Base-by-base conservation (phyloP, 352 stramenopile genomes). In the Pythium rhizo-oryzae region DNA sequence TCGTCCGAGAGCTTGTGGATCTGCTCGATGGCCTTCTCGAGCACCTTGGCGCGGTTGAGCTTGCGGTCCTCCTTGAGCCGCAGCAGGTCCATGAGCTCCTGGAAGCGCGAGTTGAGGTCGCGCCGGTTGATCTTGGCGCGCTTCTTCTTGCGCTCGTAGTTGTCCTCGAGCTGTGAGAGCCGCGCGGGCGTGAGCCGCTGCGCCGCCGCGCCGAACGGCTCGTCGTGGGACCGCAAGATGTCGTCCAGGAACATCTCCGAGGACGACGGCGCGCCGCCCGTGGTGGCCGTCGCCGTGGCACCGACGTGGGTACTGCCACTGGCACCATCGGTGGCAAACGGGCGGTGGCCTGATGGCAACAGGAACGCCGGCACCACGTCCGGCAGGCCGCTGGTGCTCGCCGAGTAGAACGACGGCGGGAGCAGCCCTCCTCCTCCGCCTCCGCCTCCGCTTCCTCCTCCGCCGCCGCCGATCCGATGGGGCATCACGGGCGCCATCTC, bases 71-170 rank as follows among this genome's bases (percentile, higher is more conserved):
- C 81, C 23, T 82, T 80, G 39, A 46, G 51, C 18, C 84, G 71
- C 21, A 87, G 62, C 39, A 90, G 68, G 41, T 87, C 77, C 81
- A 90, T 90, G 59, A 90, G 75, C 57, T 88, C 78, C 70, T 87
- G 76, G 61, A 90, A 90, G 37, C 78, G 72, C 54, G 81, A 81
- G 62, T 90, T 90, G 30, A 90, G 62, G 46, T 90, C 81, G 39
- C 82, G 77, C 37, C 81, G 76, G 64, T 90, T 90, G 74, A 90
- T 87, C 65, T 90, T 90, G 39, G 81, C 81, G 53, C 81, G 79
- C 53, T 87, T 90, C 69, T 90, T 90, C 67, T 90, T 90, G 33
- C 79, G 74, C 54, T 90, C 81, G 58, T 90, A 90, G 56, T 90
- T 90, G 72, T 81, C 81, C 41, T 90, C 81, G 4, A 87, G 67